Evolutionary conservation across 805 yeast species (phyloP).

Genomic region (Cyberlindnera xishuangbannaensis): DNA sequence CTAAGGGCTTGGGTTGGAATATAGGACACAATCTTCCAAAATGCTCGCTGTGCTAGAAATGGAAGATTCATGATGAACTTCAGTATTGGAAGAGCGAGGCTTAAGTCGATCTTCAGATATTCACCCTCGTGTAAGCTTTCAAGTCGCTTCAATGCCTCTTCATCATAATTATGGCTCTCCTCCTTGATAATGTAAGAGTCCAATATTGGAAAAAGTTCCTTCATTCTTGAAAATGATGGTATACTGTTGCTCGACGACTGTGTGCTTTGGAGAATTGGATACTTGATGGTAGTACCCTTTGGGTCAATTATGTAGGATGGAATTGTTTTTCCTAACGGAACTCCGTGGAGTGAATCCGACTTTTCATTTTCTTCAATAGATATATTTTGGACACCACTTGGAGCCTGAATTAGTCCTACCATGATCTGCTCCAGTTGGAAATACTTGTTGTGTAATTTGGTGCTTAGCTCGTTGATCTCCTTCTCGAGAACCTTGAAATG

Average conservation of each 20-base stretch:
- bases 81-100: slow-evolving; percentile 4
- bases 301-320: slow-evolving; percentile 5
- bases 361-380: not conserved
- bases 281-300: not conserved
- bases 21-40: slow-evolving; percentile 13
- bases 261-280: no score
- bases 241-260: no score
- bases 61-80: slow-evolving; percentile 7
- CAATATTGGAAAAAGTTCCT: slow-evolving; percentile 1
- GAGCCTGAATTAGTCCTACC: no score
- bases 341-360: slow-evolving; percentile 7
- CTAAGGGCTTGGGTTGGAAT: slow-evolving; percentile 13
- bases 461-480: slow-evolving; percentile 16
- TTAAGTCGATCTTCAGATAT: slow-evolving; percentile 4
- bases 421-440: slow-evolving; percentile 7
- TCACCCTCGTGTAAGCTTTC: slow-evolving; percentile 6
- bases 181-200: not conserved
- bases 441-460: slow-evolving; percentile 4
- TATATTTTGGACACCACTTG: not conserved
- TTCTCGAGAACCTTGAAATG: slow-evolving; percentile 19
- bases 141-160: slow-evolving; percentile 7
- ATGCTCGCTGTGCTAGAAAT: slow-evolving; percentile 4
- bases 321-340: slow-evolving; percentile 4
- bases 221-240: slow-evolving; percentile 1
- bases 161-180: slow-evolving; percentile 5